Percentiles rank a stretch among this genome's conserved stretches.
Evolutionary conservation across 768 basidiomycete species (phyloP).

Genomic region (Paxillus ammoniavirescens): DNA sequence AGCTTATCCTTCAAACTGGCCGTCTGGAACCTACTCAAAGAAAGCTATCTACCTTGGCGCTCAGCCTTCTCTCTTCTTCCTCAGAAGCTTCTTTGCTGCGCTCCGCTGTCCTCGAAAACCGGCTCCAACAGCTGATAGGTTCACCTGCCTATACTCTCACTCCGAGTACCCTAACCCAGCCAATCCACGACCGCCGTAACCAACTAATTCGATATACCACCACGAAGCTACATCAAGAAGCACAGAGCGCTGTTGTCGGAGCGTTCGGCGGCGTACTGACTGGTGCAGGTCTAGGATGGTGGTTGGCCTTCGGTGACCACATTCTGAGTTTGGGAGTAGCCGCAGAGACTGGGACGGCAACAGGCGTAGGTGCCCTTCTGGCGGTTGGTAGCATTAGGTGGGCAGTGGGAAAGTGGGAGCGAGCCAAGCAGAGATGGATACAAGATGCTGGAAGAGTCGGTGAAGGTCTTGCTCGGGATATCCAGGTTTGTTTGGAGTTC

Average conservation of each 20-base stretch:
- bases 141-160: conserved; percentile 47
- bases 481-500: conserved; percentile 44
- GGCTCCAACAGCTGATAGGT: conserved; percentile 49
- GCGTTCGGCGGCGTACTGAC: conserved; percentile 47
- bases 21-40: conserved; percentile 49
- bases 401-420: conserved; percentile 68
- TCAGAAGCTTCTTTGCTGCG: conserved; percentile 29
- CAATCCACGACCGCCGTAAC: conserved; percentile 48
- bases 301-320: conserved; percentile 38
- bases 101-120: conserved; percentile 59
- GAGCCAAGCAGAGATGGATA: conserved; percentile 64
- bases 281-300: conserved; percentile 61
- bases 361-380: conserved; percentile 57
- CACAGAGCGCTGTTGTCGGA: conserved; percentile 54
- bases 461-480: conserved; percentile 61
- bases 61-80: conserved; percentile 36
- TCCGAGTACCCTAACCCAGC: conserved; percentile 45
- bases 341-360: conserved; percentile 54
- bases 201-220: conserved; percentile 60
- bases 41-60: conserved; percentile 40
- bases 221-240: conserved; percentile 58
- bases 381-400: conserved; percentile 53
- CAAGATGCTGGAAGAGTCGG: conserved; percentile 63
- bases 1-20: conserved; percentile 70
- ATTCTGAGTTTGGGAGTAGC: conserved; percentile 35